Percentiles rank a stretch among this genome's conserved stretches.
phyloP scores from a whole-genome alignment of 441 rosid genomes.

The Rhodomyrtus psidioides region DNA sequence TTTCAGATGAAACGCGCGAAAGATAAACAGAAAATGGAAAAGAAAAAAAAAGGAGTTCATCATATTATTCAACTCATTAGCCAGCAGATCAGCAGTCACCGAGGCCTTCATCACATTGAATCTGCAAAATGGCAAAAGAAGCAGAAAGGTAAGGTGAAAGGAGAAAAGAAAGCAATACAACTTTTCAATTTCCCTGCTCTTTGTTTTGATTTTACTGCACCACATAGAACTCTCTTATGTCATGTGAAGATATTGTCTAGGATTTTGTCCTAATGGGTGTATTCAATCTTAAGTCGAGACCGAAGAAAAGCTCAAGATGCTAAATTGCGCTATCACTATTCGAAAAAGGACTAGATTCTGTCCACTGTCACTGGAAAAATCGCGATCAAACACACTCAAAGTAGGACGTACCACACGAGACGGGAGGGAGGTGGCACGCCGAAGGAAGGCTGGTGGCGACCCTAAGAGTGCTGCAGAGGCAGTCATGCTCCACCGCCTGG shows the following conservation, averaged over 20 bases:
- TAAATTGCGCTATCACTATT: not conserved
- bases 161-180: not conserved
- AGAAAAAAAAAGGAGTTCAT: not conserved
- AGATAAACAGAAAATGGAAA: not conserved
- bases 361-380: not conserved
- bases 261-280: not conserved
- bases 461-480: conserved; percentile 53
- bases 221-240: not conserved
- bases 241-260: not conserved
- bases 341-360: not conserved
- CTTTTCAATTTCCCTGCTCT: not conserved
- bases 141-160: not conserved
- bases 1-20: not conserved
- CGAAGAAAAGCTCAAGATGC: not conserved
- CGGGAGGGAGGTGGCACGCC: conserved; percentile 35
- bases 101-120: not conserved
- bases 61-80: not conserved
- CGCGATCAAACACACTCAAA: not conserved
- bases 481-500: conserved; percentile 28
- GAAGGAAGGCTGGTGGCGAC: conserved; percentile 45
- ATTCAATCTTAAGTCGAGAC: not conserved
- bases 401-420: conserved; percentile 16
- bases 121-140: not conserved
- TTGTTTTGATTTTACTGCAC: not conserved
- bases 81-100: not conserved